Percentiles rank a stretch among this genome's conserved stretches.
Conservation (phyloP, 257 asterid genomes). For the Paraleonurus japonicus region DNA sequence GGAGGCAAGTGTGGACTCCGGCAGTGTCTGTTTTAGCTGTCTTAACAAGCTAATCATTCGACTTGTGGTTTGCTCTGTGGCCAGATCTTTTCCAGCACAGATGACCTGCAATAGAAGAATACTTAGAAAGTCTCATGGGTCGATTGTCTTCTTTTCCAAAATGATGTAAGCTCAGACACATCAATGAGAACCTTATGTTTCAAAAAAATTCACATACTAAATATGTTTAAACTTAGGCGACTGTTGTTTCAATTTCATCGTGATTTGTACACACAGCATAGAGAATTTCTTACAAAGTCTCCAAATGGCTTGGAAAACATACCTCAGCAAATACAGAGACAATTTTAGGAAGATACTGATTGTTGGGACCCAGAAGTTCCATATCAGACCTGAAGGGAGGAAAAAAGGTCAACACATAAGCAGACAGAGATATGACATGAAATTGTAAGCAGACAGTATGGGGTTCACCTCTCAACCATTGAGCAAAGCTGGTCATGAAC, state of each 20-base stretch:
- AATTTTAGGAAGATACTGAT: slow-evolving; percentile 88
- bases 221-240: neutral
- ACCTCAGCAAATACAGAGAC: slow-evolving; percentile 98
- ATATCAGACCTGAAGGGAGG: slow-evolving; percentile 64
- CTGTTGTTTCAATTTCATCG: neutral
- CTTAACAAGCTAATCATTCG: slow-evolving; percentile 77
- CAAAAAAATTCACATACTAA: neutral
- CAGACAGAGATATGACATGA: slow-evolving; percentile 4
- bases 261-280: neutral
- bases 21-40: slow-evolving; percentile 84
- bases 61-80: slow-evolving; percentile 69
- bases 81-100: slow-evolving; percentile 84
- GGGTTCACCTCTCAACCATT: slow-evolving; percentile 78
- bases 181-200: no score
- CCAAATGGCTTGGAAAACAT: slow-evolving; percentile 23
- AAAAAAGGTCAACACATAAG: neutral
- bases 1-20: slow-evolving; percentile 72
- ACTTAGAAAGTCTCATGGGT: no score
- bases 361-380: slow-evolving; percentile 86
- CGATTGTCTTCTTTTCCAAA: neutral
- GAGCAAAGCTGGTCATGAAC: slow-evolving; percentile 91
- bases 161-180: no score
- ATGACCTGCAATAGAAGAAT: slow-evolving; percentile 47
- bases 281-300: neutral
- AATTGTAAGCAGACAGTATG: neutral